These are phyloP conservation scores for Polytolypa hystricis DNA, from an alignment of 2,329 filamentous ascomycete species.

Conservation along the genomic window DNA sequence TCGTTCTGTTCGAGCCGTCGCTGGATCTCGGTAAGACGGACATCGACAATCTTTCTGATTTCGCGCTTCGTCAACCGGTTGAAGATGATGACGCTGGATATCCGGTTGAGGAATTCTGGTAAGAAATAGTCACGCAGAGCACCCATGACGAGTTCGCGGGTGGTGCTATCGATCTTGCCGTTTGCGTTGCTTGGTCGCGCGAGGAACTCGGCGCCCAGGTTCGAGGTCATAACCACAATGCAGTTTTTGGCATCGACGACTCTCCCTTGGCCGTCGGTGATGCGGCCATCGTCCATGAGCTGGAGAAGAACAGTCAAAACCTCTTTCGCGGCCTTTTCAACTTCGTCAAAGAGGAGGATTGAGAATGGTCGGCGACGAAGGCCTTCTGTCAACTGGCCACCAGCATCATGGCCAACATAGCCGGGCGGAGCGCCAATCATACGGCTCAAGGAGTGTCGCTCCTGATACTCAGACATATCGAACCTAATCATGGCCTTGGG, in stretches of 20 bases:
- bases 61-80: slow-evolving; percentile 84
- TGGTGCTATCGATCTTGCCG: slow-evolving; percentile 75
- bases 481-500: slow-evolving; percentile 96
- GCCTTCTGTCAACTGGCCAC: slow-evolving; percentile 89
- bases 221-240: slow-evolving; percentile 98
- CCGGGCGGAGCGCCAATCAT: slow-evolving; percentile 98
- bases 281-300: slow-evolving; percentile 97
- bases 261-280: slow-evolving; percentile 94
- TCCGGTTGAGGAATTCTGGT: slow-evolving; percentile 96
- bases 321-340: slow-evolving; percentile 98
- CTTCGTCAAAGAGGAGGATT: slow-evolving; percentile 93
- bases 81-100: slow-evolving; percentile 94
- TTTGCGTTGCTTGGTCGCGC: slow-evolving; percentile 64
- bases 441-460: slow-evolving; percentile 84
- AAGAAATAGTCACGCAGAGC: slow-evolving; percentile 92
- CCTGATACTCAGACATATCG: slow-evolving; percentile 99
- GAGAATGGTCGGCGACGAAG: slow-evolving; percentile 93
- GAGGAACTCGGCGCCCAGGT: slow-evolving; percentile 91
- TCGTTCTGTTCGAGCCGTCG: slow-evolving; percentile 76
- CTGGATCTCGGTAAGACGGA: slow-evolving; percentile 81
- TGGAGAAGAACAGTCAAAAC: slow-evolving; percentile 94
- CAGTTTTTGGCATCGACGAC: slow-evolving; percentile 94
- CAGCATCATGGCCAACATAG: slow-evolving; percentile 92
- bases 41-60: slow-evolving; percentile 91
- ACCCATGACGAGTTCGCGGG: slow-evolving; percentile 79